These are phyloP conservation scores for Polygonum maritimum DNA, from an alignment of 148 eudicot species.

Conservation along the genomic window DNA sequence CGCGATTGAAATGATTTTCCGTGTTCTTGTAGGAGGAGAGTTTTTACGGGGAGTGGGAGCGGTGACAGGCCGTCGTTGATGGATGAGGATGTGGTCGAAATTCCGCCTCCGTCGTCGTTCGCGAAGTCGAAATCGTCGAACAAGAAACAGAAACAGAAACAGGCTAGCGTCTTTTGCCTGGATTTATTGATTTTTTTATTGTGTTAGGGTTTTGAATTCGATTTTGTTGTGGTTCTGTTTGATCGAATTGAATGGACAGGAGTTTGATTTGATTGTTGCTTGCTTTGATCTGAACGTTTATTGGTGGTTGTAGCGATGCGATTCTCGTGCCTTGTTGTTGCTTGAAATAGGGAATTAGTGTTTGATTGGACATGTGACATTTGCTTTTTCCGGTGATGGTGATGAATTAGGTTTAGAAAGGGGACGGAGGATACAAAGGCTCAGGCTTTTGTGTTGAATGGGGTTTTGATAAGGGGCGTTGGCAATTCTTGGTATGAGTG, in stretches of 20 bases:
- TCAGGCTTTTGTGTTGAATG: not conserved
- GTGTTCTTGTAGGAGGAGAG: slow-evolving; percentile 30
- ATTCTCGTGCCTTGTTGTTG: not conserved
- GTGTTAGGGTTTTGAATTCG: not conserved
- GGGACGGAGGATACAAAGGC: not conserved
- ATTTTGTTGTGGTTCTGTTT: not conserved
- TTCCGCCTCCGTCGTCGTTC: slow-evolving; percentile 29
- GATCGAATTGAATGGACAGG: not conserved
- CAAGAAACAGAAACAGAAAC: slow-evolving; percentile 24
- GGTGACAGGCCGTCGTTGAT: slow-evolving; percentile 21
- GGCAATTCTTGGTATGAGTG: not conserved
- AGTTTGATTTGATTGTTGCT: not conserved
- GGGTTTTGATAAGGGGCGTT: not conserved
- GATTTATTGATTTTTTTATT: slow-evolving; percentile 5
- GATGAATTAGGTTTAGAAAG: not conserved
- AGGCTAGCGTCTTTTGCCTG: not conserved
- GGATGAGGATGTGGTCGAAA: slow-evolving; percentile 45
- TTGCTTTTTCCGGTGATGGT: not conserved
- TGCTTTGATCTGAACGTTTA: not conserved
- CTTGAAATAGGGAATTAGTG: not conserved
- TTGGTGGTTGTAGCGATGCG: not conserved
- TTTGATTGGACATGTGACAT: not conserved
- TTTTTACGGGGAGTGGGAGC: slow-evolving; percentile 29
- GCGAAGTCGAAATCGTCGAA: slow-evolving; percentile 27
- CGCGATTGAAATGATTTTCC: slow-evolving; percentile 6